These are phyloP conservation scores for Corchorus capsularis DNA, from an alignment of 345 rosid species.

Conservation along the genomic window DNA sequence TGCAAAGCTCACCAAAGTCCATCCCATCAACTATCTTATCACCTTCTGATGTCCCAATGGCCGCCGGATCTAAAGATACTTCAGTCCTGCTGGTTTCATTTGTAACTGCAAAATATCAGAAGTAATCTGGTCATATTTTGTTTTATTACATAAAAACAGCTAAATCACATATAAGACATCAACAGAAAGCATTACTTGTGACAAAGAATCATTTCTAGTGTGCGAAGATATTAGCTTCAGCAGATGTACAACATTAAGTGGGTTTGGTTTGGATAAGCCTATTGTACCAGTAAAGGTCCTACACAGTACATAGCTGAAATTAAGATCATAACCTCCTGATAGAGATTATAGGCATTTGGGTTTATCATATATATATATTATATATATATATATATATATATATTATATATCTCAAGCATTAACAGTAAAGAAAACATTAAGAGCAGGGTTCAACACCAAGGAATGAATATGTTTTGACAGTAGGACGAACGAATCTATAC, in stretches of 20 bases:
- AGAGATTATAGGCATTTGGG: too few relatives aligned
- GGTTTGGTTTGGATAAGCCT: too few relatives aligned
- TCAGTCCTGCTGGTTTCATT: slow-evolving; percentile 51
- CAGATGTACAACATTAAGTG: neutral
- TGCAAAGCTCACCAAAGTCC: slow-evolving; percentile 87
- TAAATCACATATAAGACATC: neutral
- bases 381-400: too few relatives aligned
- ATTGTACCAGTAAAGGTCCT: too few relatives aligned
- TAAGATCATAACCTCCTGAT: too few relatives aligned
- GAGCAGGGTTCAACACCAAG: too few relatives aligned
- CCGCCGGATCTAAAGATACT: slow-evolving; percentile 26
- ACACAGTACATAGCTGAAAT: too few relatives aligned
- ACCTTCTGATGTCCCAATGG: slow-evolving; percentile 47
- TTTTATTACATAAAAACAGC: neutral
- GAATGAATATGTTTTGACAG: too few relatives aligned
- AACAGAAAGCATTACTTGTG: neutral
- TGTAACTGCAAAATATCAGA: slow-evolving; percentile 36
- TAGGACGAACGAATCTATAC: too few relatives aligned
- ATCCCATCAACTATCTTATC: slow-evolving; percentile 72
- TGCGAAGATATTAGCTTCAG: neutral
- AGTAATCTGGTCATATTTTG: neutral
- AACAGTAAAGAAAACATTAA: too few relatives aligned
- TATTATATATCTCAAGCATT: too few relatives aligned
- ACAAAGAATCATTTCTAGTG: slow-evolving; percentile 1
- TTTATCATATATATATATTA: too few relatives aligned